Percentiles rank a stretch among this genome's conserved stretches.
phyloP scores from a whole-genome alignment of 257 asterid species.

The Rehmannia glutinosa region DNA sequence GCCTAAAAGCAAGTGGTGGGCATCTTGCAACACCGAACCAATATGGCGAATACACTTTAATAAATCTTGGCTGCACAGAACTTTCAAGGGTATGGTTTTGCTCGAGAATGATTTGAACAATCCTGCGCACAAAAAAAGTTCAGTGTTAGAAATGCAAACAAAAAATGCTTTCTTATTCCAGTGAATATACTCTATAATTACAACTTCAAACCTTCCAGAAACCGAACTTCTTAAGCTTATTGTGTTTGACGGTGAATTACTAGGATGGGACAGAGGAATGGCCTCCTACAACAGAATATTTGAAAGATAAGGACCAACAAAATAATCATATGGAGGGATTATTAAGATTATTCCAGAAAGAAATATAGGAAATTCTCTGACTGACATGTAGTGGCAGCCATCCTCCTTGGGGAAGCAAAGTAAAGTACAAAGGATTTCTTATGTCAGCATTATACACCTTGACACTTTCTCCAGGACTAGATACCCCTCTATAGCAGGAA shows the following conservation, averaged over 20 bases:
- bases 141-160: slow-evolving; percentile 5
- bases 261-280: slow-evolving; percentile 75
- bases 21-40: slow-evolving; percentile 87
- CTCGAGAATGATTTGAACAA: slow-evolving; percentile 86
- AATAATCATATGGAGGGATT: slow-evolving; percentile 4
- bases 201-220: slow-evolving; percentile 81
- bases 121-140: slow-evolving; percentile 45
- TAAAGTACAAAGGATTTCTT: slow-evolving; percentile 70
- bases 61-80: slow-evolving; percentile 55
- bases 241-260: slow-evolving; percentile 59
- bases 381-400: slow-evolving; percentile 88
- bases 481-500: slow-evolving; percentile 70
- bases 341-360: neutral
- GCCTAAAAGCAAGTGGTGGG: slow-evolving; percentile 85
- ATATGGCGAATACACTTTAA: slow-evolving; percentile 80
- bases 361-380: slow-evolving; percentile 6
- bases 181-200: neutral
- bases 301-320: slow-evolving; percentile 16
- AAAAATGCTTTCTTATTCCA: neutral
- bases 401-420: slow-evolving; percentile 95
- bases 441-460: slow-evolving; percentile 77
- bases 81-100: slow-evolving; percentile 54
- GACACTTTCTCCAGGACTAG: slow-evolving; percentile 73
- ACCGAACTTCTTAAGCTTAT: slow-evolving; percentile 82
- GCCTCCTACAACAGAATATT: slow-evolving; percentile 61